These are phyloP conservation scores for Miscanthus lutarioriparius DNA, from an alignment of 176 grass and related monocot genomes.

Conservation along the genomic window DNA sequence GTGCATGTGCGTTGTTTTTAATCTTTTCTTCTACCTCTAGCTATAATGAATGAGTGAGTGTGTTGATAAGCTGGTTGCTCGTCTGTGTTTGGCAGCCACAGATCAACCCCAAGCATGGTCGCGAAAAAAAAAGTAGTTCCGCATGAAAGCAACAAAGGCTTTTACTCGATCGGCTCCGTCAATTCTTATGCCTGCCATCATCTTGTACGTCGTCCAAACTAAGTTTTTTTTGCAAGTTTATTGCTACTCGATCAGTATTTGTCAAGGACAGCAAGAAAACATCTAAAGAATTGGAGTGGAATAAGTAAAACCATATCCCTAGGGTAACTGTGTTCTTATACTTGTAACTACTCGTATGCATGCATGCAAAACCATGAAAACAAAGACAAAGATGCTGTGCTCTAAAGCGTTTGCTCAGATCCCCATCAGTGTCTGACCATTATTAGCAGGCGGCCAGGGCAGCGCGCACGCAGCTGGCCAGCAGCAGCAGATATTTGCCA, in stretches of 20 bases:
- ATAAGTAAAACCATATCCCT: not conserved
- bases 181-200: not conserved
- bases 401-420: conserved; percentile 17
- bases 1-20: too few relatives aligned
- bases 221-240: not conserved
- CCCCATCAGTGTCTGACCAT: conserved; percentile 36
- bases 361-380: not conserved
- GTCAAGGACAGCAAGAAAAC: not conserved
- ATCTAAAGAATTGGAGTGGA: not conserved
- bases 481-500: not conserved
- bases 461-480: not conserved
- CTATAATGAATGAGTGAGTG: too few relatives aligned
- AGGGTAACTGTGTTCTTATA: not conserved
- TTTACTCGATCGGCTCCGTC: not conserved
- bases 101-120: too few relatives aligned
- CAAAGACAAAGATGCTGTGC: not conserved
- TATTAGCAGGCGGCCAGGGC: conserved; percentile 14
- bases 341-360: not conserved
- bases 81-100: too few relatives aligned
- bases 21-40: too few relatives aligned
- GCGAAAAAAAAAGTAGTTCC: too few relatives aligned
- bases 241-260: not conserved
- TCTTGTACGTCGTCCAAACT: not conserved
- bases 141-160: not conserved
- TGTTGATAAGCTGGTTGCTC: too few relatives aligned